Percentiles rank a stretch among this genome's conserved stretches.
Evolutionary conservation across 1,139 yeast genomes (phyloP).

Genomic region (Eremothecium gossypii): DNA sequence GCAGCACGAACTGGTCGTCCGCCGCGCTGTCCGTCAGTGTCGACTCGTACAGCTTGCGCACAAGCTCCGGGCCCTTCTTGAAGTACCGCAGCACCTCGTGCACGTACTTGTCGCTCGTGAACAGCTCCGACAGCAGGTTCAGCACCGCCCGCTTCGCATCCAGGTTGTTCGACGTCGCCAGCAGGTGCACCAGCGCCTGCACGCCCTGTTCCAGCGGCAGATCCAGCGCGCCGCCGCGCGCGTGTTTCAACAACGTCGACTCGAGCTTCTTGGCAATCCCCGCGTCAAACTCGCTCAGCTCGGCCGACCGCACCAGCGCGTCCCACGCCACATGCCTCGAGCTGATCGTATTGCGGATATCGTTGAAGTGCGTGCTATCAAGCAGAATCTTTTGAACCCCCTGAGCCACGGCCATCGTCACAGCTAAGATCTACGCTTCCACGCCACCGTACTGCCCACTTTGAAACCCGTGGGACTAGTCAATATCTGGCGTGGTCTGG

Average conservation of each 20-base stretch:
- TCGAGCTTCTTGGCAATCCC: conserved; percentile 25
- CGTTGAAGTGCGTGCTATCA: conserved; percentile 64
- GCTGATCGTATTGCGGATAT: conserved; percentile 63
- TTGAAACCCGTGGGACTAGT: no score
- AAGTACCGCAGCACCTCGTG: conserved; percentile 40
- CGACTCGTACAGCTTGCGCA: conserved; percentile 28
- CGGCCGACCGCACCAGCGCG: conserved; percentile 70
- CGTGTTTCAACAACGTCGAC: conserved; percentile 17
- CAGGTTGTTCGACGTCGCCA: conserved; percentile 20
- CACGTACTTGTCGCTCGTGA: conserved; percentile 30
- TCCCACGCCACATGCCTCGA: conserved; percentile 91
- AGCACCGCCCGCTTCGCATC: conserved; percentile 71
- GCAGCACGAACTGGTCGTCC: conserved; percentile 22
- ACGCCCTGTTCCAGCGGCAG: conserved; percentile 15
- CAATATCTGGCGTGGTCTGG: no score
- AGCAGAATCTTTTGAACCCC: conserved; percentile 17
- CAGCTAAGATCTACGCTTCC: no score
- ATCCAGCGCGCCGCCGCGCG: conserved; percentile 30
- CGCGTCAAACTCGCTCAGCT: conserved; percentile 35
- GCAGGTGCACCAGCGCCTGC: conserved; percentile 23
- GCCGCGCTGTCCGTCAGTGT: conserved; percentile 19
- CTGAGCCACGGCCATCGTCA: not conserved
- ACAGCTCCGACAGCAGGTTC: conserved; percentile 58
- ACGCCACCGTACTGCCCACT: no score
- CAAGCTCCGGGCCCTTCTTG: conserved; percentile 28